Evolutionary conservation across 768 basidiomycete species (phyloP), one percentile per base, ranked within the genome.

Genomic region (Boletus bicolor): DNA sequence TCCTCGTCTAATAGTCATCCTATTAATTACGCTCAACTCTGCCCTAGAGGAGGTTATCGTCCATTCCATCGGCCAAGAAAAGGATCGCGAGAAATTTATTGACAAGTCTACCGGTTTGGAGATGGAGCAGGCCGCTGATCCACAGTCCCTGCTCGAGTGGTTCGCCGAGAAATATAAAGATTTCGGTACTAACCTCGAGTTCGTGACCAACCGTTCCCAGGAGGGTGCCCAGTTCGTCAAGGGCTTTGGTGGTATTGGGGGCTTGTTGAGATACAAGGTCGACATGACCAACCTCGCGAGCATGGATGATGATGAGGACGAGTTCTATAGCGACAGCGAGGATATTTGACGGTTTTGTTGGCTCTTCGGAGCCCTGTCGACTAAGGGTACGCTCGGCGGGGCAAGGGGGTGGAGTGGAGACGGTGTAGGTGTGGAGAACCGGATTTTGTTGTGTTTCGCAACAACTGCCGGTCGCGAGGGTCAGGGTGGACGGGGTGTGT

Each of bases 131-230:
- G 74, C 75, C 9, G 65, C 64, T 2, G 97, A 99, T 62, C 86
- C 97, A 2, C 83, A 90, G 66, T 79, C 90, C 47, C 82, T 98
- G 10, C 84, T 99, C 56, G 97, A 99, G 72, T 98, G 97, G 97
- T 93, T 98, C 71, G 88, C 97, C 44, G 97, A 98, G 71, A 93
- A 95, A 70, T 99, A 98, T 80, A 94, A 92, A 72, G 93, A 96
- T 41, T 98, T 98, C 68, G 97, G 96, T 58, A 92, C 96, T 49
- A 87, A 87, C 63, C 85, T 98, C 57, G 93, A 95, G 76, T 98
- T 98, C 69, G 86, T 98, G 43, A 96, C 95, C 60, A 94, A 98
- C 76, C 85, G 88, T 51, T 95, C 93, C 8, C 96, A 98, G 71
- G 96, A 99, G 71, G 96, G 96, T 34, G 91, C 92, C 35, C 95